Evolutionary conservation across 139 green algal genomes (phyloP), one percentile per base, ranked within the genome.

Genomic region (Nannochloris sp.): DNA sequence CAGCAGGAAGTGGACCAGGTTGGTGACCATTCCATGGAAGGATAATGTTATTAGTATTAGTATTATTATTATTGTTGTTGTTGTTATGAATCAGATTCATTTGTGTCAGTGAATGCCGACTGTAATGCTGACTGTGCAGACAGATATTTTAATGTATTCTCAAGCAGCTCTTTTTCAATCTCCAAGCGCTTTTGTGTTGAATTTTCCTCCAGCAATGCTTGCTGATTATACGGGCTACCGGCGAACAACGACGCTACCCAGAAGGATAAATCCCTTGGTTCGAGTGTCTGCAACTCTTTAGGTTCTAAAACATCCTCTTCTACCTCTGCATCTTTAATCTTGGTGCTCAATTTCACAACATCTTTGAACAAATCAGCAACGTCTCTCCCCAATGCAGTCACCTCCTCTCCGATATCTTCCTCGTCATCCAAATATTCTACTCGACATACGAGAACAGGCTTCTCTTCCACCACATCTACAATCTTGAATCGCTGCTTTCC

Each of bases 401-500:
- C 33, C 11, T 57, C 26, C 2, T 64, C 58, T 16, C 49, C 57
- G 3, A 10, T 16, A 20, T 71, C 61, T 31, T 70, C 45, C 2
- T 66, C 71, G n/a, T 79, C 72, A 5, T 25, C 9, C 10, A 84
- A 26, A 55, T 67, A 58, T 63, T 84, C 75, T 48, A 84, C 76
- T 8, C 78, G 55, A 25, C 75, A 83, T 0, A 83, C 67, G 14
- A 84, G 61, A 43, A 82, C 70, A 12, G 77, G 77, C 58, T 44
- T 43, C 50, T 83, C 49, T 66, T 83, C 43, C 3, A 80, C 44
- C 8, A 84, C 69, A 44, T 76, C 29, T 29, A 44, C n/a, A 17
- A 81, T 63, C 3, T 30, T 53, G 59, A 81, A 81, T 12, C 74
- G 59, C 58, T 77, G 37, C 36, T 20, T 30, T 9, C 74, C 74